Evolutionary conservation across 2,329 filamentous ascomycete species (phyloP).

Genomic region (Trichoderma polysporum): DNA sequence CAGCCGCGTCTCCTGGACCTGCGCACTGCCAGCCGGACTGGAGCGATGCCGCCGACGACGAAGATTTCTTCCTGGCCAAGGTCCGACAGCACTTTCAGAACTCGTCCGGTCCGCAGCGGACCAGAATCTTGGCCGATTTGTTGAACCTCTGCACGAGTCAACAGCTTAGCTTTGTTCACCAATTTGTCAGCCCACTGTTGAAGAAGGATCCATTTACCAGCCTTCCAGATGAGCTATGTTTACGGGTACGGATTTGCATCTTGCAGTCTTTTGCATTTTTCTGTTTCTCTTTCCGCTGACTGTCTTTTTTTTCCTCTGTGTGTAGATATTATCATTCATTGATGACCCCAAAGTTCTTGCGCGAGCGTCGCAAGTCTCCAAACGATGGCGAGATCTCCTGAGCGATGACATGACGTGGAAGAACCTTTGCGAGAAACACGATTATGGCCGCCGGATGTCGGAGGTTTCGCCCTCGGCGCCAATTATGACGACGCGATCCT

Average conservation of each 20-base stretch:
- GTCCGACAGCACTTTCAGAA: constrained; percentile 78
- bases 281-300: background rate
- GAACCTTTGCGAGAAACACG: constrained; percentile 92
- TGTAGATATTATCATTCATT: constrained; percentile 88
- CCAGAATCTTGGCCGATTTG: constrained; percentile 80
- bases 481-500: constrained; percentile 33
- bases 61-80: constrained; percentile 79
- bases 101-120: constrained; percentile 72
- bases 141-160: constrained; percentile 94
- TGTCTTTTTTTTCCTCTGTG: background rate
- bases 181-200: constrained; percentile 88
- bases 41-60: constrained; percentile 74
- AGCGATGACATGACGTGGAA: constrained; percentile 99
- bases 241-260: constrained; percentile 62
- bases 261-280: too few species aligned
- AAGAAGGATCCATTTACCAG: constrained; percentile 96
- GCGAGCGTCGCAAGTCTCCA: constrained; percentile 92
- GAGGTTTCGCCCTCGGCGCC: constrained; percentile 44
- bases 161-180: constrained; percentile 91
- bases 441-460: constrained; percentile 67
- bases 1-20: constrained; percentile 64
- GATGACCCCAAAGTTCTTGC: constrained; percentile 94
- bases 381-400: constrained; percentile 87
- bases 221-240: constrained; percentile 87
- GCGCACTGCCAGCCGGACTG: constrained; percentile 65